Evolutionary conservation across 129 eudicot genomes (phyloP), one percentile per base, ranked within the genome.

Genomic region (Silybum marianum): DNA sequence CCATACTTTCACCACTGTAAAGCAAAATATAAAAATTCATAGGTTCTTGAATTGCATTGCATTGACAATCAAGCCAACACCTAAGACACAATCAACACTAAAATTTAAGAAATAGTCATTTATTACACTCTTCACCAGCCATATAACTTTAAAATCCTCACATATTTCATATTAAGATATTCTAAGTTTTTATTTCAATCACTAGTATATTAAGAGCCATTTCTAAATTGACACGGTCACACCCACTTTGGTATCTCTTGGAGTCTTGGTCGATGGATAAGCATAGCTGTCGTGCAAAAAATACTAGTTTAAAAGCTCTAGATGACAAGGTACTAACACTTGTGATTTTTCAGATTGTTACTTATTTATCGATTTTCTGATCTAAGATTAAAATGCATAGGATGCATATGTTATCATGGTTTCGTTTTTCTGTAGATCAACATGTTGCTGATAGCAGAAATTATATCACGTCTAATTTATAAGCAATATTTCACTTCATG

Each of bases 1-100:
- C 99, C 99, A 95, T 95, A 83, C 99, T 95, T 84, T 95, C 99
- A 69, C 99, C 99, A 87, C 99, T 95, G 79, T 18, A 73, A 38
- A 76, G 74, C 12, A 9, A 42, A 40, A 82, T 1, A 82, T 14
- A 12, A 11, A 9, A 21, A 26, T 22, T 71, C 12, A 89, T 7
- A 26, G 60, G 75, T 80, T 26, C 26, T 46, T 28, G 22, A 67
- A 34, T 30, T 67, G 75, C 72, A 83, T 62, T 16, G 63, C n/a
- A 51, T 40, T 81, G 79, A 81, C 16, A 73, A 81, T 73, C 66
- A 81, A 73, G 39, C 65, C 32, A 76, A 51, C 34, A 44, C 69
- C 72, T 46, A 26, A 25, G 40, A 51, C 81, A 36, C 62, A 73
- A 18, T 67, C 66, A 25, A 30, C 76, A 23, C 77, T 40, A 74